Evolutionary conservation across 202 grass and related monocot species (phyloP).

Genomic region (Brachypodium distachyon): DNA sequence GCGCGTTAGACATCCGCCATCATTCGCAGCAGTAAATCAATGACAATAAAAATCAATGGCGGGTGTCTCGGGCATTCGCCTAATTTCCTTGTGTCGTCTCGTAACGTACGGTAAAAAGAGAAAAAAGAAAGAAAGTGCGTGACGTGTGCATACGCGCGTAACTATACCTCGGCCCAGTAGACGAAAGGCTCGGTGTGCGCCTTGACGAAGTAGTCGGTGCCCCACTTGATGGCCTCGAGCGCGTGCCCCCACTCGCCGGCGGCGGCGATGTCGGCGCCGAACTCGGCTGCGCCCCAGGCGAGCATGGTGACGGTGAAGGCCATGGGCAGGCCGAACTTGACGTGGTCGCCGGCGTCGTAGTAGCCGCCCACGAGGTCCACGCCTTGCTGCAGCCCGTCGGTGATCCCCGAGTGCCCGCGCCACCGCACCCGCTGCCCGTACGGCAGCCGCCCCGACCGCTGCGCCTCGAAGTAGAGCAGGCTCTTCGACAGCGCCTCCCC

Average conservation of each 20-base stretch:
- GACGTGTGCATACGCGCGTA: neutral
- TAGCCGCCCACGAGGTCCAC: slow-evolving; percentile 88
- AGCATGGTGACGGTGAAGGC: slow-evolving; percentile 97
- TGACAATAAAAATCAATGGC: slow-evolving; percentile 4
- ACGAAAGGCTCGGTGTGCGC: slow-evolving; percentile 76
- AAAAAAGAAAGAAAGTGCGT: neutral
- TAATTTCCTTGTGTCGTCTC: neutral
- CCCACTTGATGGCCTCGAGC: slow-evolving; percentile 90
- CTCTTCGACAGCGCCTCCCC: slow-evolving; percentile 57
- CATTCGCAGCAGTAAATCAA: slow-evolving; percentile 16
- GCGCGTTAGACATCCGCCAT: neutral
- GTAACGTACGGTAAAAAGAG: slow-evolving; percentile 4
- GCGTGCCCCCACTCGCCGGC: slow-evolving; percentile 56
- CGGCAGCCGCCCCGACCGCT: slow-evolving; percentile 73
- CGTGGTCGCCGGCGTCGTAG: slow-evolving; percentile 90
- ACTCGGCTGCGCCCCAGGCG: slow-evolving; percentile 70
- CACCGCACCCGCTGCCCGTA: slow-evolving; percentile 65
- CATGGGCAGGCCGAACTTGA: slow-evolving; percentile 97
- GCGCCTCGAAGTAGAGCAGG: slow-evolving; percentile 90
- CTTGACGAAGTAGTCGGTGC: slow-evolving; percentile 93
- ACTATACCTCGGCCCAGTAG: slow-evolving; percentile 95
- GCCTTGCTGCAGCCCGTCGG: slow-evolving; percentile 83
- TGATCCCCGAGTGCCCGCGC: slow-evolving; percentile 82
- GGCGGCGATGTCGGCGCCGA: slow-evolving; percentile 44
- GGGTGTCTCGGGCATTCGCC: neutral